phyloP scores from a whole-genome alignment of 2,329 filamentous ascomycete species.

The Ceratocystis papillata region DNA sequence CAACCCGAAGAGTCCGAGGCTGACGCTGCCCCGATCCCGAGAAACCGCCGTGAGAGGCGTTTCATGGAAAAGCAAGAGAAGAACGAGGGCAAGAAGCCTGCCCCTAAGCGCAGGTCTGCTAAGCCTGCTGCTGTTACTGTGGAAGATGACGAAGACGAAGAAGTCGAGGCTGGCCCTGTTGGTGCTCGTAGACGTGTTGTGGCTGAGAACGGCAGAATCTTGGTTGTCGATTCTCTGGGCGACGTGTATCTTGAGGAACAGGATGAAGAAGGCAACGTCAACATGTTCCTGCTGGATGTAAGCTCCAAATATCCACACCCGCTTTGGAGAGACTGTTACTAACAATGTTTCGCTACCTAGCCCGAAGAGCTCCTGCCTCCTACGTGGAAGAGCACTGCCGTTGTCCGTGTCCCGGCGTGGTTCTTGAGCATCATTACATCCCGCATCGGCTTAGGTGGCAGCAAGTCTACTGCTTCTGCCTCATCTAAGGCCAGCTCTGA shows the following conservation, averaged over 20 bases:
- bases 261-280: constrained; percentile 71
- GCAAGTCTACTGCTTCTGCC: background rate
- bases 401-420: constrained; percentile 69
- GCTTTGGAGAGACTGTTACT: background rate
- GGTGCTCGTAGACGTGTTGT: constrained; percentile 78
- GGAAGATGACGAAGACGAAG: constrained; percentile 35
- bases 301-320: constrained; percentile 32
- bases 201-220: constrained; percentile 87
- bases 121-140: constrained; percentile 29
- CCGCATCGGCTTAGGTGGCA: constrained; percentile 33
- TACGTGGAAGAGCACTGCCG: constrained; percentile 68
- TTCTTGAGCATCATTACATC: constrained; percentile 45
- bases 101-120: constrained; percentile 34
- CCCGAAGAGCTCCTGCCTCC: constrained; percentile 69
- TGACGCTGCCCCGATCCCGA: constrained; percentile 42
- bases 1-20: constrained; percentile 31
- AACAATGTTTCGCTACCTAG: constrained; percentile 36
- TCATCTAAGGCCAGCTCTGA: constrained; percentile 31
- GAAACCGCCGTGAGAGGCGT: constrained; percentile 79
- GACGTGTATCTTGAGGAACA: constrained; percentile 93
- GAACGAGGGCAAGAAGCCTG: constrained; percentile 51
- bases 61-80: constrained; percentile 77
- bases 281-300: constrained; percentile 82
- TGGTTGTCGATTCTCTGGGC: constrained; percentile 83
- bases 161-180: constrained; percentile 51